Evolutionary conservation across 257 asterid species (phyloP), one percentile per base, ranked within the genome.

Genomic region (Parsonsia alboflavescens): DNA sequence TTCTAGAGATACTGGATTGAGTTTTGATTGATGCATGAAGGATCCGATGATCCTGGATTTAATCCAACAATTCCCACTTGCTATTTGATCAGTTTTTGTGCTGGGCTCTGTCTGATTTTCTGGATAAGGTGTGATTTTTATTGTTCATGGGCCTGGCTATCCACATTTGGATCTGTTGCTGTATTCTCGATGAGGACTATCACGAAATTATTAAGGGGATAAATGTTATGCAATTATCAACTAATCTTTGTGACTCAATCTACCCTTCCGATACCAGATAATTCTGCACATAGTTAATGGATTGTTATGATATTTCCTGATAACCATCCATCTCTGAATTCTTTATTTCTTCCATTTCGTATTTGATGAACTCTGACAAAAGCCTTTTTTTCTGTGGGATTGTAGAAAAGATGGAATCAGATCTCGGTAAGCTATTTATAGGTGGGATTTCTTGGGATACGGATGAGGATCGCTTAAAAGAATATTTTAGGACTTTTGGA

Each of bases 381-480:
- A 26, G 56, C 53, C 50, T 19, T 66, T 52, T 22, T 63, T 59
- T 49, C 42, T 70, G 48, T 76, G 76, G 36, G 70, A 75, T 76
- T 80, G 82, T 56, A 89, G 93, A 80, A 84, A 88, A 82, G 81
- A 88, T 89, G 96, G 96, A 89, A 84, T 70, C 87, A 74, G 97
- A 90, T 85, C 91, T 87, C 84, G 91, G 96, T 67, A 91, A 91
- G 86, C 86, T 91, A 64, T 93, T 93, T 77, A 75, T 93, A 54
- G 98, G 98, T 82, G 97, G 98, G 82, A 93, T 93, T 73, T 93
- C 98, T 24, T 91, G 98, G 98, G 97, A 93, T 80, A 93, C 98
- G 7, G 87, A 93, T 76, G 98, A 89, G 84, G 96, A 89, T 79
- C 88, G 89, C 71, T 86, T 91, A 45, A 91, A 74, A 78, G 93